phyloP scores from a whole-genome alignment of 2,329 filamentous ascomycete genomes.

The Sporothrix protearum region DNA sequence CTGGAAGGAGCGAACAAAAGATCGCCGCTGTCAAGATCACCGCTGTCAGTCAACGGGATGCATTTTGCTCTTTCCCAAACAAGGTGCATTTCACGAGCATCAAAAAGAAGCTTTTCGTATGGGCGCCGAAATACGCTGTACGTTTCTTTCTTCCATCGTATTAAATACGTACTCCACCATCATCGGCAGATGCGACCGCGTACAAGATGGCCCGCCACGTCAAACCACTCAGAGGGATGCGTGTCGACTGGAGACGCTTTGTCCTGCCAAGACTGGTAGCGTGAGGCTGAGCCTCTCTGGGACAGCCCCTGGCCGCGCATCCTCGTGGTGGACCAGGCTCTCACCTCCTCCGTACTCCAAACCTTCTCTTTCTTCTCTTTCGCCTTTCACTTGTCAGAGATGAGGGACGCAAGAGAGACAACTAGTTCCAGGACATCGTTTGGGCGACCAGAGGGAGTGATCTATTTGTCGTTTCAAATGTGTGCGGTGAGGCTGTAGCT shows the following conservation, averaged over 20 bases:
- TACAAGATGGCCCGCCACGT: neutral
- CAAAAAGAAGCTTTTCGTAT: neutral
- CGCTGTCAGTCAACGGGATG: neutral
- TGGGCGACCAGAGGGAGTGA: neutral
- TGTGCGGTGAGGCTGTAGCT: neutral
- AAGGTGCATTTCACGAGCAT: neutral
- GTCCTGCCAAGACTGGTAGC: constrained; percentile 22
- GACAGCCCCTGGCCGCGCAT: constrained; percentile 6
- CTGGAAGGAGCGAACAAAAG: neutral
- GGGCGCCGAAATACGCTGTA: neutral
- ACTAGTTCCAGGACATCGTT: neutral
- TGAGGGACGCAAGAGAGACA: neutral
- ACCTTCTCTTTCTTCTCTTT: too few relatives aligned
- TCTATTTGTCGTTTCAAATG: neutral
- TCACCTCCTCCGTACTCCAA: neutral
- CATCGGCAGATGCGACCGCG: neutral
- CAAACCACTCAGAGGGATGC: neutral
- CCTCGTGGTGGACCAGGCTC: neutral
- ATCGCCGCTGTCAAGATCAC: neutral
- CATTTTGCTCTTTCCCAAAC: neutral
- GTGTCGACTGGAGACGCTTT: neutral
- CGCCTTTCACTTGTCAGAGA: neutral
- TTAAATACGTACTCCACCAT: neutral
- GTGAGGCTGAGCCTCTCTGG: constrained; percentile 22
- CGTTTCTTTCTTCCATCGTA: neutral